A percentile compares a stretch with the other conserved stretches of the same genome.
These are phyloP conservation scores for Nigrograna mackinnonii DNA, from an alignment of 2,329 filamentous ascomycete species.

Conservation along the genomic window DNA sequence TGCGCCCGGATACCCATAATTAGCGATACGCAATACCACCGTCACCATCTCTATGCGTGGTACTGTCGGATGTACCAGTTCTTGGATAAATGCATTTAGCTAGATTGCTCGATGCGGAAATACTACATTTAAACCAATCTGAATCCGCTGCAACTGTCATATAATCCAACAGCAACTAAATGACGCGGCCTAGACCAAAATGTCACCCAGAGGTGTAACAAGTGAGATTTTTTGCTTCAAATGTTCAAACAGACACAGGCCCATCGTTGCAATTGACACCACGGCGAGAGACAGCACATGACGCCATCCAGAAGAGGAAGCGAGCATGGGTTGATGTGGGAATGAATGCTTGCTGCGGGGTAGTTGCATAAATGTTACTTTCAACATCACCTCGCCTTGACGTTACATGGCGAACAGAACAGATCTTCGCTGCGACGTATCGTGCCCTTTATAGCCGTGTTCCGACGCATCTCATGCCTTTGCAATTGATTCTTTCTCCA, in stretches of 20 bases:
- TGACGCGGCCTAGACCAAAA: slow-evolving; percentile 11
- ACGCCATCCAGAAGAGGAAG: too few species aligned
- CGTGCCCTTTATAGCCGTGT: slow-evolving; percentile 1
- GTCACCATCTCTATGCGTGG: too few species aligned
- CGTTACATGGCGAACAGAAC: slow-evolving; percentile 19
- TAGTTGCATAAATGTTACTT: slow-evolving; percentile 15
- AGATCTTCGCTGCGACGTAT: slow-evolving; percentile 1
- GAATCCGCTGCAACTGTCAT: slow-evolving; percentile 14
- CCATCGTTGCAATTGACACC: too few species aligned
- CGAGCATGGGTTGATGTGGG: not conserved
- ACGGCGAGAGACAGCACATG: too few species aligned
- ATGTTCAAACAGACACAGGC: too few species aligned
- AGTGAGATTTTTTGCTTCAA: too few species aligned
- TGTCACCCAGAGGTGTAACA: slow-evolving; percentile 18
- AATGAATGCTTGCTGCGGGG: slow-evolving; percentile 12
- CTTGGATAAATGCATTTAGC: slow-evolving; percentile 15
- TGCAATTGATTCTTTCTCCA: not conserved
- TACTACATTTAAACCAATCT: slow-evolving; percentile 7
- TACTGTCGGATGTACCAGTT: too few species aligned
- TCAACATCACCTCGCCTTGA: slow-evolving; percentile 16
- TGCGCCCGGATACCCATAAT: too few species aligned
- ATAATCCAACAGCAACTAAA: slow-evolving; percentile 5
- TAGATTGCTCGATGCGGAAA: slow-evolving; percentile 6
- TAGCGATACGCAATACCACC: too few species aligned
- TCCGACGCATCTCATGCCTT: not conserved